Conservation (phyloP, 2,329 filamentous ascomycete genomes). For the Colletotrichum sp. region DNA sequence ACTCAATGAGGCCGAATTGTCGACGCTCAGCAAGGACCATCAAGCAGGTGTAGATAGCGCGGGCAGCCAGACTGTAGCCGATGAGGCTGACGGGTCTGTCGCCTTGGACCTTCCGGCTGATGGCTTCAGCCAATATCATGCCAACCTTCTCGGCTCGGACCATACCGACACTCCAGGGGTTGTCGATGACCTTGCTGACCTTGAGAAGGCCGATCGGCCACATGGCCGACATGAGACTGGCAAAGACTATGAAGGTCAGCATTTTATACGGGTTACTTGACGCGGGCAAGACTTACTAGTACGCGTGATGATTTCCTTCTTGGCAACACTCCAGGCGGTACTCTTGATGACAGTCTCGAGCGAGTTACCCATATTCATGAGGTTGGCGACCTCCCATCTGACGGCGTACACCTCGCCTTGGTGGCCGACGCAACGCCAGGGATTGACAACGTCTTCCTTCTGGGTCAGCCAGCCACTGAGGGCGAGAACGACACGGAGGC, state of each 20-base stretch:
- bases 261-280: neutral
- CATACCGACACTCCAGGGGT: conserved; percentile 80
- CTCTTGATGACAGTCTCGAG: conserved; percentile 80
- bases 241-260: conserved; percentile 47
- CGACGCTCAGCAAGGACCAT: conserved; percentile 79
- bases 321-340: conserved; percentile 78
- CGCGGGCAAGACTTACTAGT: conserved; percentile 45
- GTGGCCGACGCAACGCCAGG: conserved; percentile 78
- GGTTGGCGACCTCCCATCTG: conserved; percentile 79
- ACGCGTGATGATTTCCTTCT: conserved; percentile 50
- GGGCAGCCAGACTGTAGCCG: conserved; percentile 82
- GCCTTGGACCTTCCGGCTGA: conserved; percentile 83
- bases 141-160: conserved; percentile 76
- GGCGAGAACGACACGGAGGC: conserved; percentile 82
- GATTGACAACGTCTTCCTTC: conserved; percentile 73
- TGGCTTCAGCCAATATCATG: conserved; percentile 76
- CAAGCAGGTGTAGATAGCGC: conserved; percentile 84
- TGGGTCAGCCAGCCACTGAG: conserved; percentile 82
- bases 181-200: conserved; percentile 78
- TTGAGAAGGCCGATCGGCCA: conserved; percentile 71
- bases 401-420: conserved; percentile 82
- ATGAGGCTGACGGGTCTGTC: conserved; percentile 81
- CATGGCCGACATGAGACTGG: conserved; percentile 59
- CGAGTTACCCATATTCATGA: conserved; percentile 78
- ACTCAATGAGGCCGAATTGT: conserved; percentile 86